Evolutionary conservation across 2,329 filamentous ascomycete species (phyloP).

Genomic region (Neofusicoccum ribis): DNA sequence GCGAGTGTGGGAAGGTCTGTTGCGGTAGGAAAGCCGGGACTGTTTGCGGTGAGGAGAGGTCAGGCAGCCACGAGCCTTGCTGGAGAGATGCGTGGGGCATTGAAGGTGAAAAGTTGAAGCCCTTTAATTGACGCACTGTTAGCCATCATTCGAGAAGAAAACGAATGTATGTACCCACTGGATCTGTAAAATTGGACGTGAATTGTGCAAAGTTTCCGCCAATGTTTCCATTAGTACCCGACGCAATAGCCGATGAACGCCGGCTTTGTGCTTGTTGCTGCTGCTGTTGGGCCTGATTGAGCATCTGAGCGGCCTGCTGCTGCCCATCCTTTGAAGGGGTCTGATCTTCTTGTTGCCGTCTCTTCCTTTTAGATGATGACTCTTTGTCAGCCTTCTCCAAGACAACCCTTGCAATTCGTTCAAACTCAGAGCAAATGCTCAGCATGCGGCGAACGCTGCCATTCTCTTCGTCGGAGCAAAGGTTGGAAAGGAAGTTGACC

Average conservation of each 20-base stretch:
- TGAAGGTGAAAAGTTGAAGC: constrained; percentile 42
- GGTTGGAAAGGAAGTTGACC: constrained; percentile 84
- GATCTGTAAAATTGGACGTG: constrained; percentile 10
- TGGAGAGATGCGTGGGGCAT: constrained; percentile 41
- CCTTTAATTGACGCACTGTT: constrained; percentile 20
- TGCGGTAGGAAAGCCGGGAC: constrained; percentile 8
- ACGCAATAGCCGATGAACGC: not conserved
- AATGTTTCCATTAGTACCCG: not conserved
- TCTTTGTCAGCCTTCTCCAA: constrained; percentile 92
- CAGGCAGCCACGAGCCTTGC: constrained; percentile 18
- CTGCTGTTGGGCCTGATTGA: constrained; percentile 31
- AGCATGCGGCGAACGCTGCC: constrained; percentile 93
- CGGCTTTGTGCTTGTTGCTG: constrained; percentile 33
- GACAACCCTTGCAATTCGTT: constrained; percentile 86
- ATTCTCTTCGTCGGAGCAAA: constrained; percentile 86
- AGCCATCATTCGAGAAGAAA: not conserved
- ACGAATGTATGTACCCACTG: not conserved
- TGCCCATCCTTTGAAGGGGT: constrained; percentile 32
- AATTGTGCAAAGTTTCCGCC: not conserved
- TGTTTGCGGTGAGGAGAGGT: constrained; percentile 6
- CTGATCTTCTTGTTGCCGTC: constrained; percentile 68
- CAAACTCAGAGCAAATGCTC: constrained; percentile 91
- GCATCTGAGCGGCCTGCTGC: constrained; percentile 22
- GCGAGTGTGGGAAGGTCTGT: constrained; percentile 6
- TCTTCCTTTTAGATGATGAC: constrained; percentile 74